Percentiles rank a stretch among this genome's conserved stretches.
These are phyloP conservation scores for Cercospora citrullina DNA, from an alignment of 2,329 filamentous ascomycete species.

Conservation along the genomic window DNA sequence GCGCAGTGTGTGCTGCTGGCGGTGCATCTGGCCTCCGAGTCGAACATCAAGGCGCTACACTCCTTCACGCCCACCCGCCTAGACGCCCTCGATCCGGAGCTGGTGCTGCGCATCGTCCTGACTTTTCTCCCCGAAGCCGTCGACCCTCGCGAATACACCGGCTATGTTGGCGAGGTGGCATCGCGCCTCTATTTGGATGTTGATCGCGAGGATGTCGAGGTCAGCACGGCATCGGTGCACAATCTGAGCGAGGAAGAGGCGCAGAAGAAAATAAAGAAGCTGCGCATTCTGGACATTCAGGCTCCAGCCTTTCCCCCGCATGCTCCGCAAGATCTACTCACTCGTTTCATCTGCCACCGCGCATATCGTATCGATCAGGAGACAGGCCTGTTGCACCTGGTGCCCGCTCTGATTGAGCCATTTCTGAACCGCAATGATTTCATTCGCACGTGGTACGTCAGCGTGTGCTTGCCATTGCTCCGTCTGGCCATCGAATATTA, in stretches of 20 bases:
- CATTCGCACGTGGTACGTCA: slow-evolving; percentile 68
- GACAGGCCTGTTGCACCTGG: slow-evolving; percentile 68
- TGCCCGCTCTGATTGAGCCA: slow-evolving; percentile 66
- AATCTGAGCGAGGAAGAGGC: slow-evolving; percentile 64
- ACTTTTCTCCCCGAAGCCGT: slow-evolving; percentile 74
- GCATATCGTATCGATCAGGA: slow-evolving; percentile 69
- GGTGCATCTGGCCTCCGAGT: slow-evolving; percentile 65
- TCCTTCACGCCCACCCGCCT: slow-evolving; percentile 59
- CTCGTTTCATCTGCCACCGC: slow-evolving; percentile 66
- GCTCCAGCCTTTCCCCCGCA: slow-evolving; percentile 52
- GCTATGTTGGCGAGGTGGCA: slow-evolving; percentile 60
- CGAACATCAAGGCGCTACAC: slow-evolving; percentile 63
- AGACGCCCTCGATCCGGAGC: slow-evolving; percentile 61
- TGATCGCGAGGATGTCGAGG: slow-evolving; percentile 43
- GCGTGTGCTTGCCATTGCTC: slow-evolving; percentile 67
- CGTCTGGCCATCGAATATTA: slow-evolving; percentile 71
- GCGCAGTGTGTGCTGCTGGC: slow-evolving; percentile 73
- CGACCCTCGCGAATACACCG: slow-evolving; percentile 62
- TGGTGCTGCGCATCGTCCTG: slow-evolving; percentile 71
- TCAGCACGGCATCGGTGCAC: slow-evolving; percentile 60
- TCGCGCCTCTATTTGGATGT: slow-evolving; percentile 47
- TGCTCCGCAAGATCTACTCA: slow-evolving; percentile 56
- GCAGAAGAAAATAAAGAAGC: slow-evolving; percentile 61
- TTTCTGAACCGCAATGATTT: slow-evolving; percentile 64
- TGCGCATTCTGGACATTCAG: slow-evolving; percentile 62